These are phyloP conservation scores for Vigna unguiculata DNA, from an alignment of 306 rosid genomes.

Conservation along the genomic window DNA sequence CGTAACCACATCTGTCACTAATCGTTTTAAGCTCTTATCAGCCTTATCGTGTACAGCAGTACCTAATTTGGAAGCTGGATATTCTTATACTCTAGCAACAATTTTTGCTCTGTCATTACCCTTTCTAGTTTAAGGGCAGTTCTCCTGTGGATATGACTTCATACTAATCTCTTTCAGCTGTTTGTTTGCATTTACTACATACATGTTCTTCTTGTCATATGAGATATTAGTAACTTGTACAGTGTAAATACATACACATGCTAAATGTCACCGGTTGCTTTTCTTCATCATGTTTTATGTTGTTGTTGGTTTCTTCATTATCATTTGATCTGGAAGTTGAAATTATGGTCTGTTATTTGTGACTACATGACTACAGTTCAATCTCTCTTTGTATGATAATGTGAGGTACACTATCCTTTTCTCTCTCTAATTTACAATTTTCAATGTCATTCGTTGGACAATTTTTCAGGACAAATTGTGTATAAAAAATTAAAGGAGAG, in stretches of 20 bases:
- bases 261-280: neutral
- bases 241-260: neutral
- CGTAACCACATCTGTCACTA: no score
- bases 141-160: neutral
- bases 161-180: neutral
- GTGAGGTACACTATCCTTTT: neutral
- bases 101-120: neutral
- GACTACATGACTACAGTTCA: neutral
- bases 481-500: slow-evolving; percentile 79
- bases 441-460: slow-evolving; percentile 38
- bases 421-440: neutral
- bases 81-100: neutral
- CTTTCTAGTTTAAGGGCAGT: neutral
- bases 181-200: slow-evolving; percentile 12
- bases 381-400: slow-evolving; percentile 7
- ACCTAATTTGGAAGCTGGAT: neutral
- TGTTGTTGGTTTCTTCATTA: no score
- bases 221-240: slow-evolving; percentile 1
- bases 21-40: no score
- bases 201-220: neutral
- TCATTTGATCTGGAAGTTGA: neutral
- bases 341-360: neutral
- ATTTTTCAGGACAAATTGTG: slow-evolving; percentile 79
- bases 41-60: no score
- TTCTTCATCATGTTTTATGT: neutral